These are phyloP conservation scores for Phaseolus coccineus DNA, from an alignment of 331 rosid species.

Conservation along the genomic window DNA sequence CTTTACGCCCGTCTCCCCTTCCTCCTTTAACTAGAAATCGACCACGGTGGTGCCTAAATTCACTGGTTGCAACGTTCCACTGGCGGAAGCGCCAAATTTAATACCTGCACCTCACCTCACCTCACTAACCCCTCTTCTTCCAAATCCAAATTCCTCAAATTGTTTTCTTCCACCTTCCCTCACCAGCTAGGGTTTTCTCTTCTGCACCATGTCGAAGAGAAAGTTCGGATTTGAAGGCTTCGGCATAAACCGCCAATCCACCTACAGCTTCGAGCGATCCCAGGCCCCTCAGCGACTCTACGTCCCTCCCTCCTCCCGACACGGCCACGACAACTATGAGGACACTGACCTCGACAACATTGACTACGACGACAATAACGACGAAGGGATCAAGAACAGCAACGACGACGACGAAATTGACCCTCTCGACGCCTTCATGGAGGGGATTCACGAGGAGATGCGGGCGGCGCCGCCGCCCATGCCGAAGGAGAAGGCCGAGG, in stretches of 20 bases:
- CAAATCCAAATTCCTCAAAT: neutral
- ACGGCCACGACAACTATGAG: constrained; percentile 82
- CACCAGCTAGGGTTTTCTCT: constrained; percentile 48
- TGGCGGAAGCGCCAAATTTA: constrained; percentile 4
- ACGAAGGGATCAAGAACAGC: constrained; percentile 40
- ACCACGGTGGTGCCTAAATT: constrained; percentile 1
- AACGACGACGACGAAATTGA: constrained; percentile 69
- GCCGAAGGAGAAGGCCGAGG: constrained; percentile 73
- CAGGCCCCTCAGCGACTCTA: constrained; percentile 87
- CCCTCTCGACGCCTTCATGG: constrained; percentile 97
- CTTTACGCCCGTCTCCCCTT: constrained; percentile 13
- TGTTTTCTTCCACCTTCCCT: neutral
- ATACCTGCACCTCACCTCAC: neutral
- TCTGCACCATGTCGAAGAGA: constrained; percentile 74
- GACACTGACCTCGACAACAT: constrained; percentile 92
- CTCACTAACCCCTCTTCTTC: neutral
- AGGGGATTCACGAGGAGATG: constrained; percentile 91
- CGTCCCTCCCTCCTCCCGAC: constrained; percentile 94
- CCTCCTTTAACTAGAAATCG: constrained; percentile 27
- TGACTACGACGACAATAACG: constrained; percentile 69
- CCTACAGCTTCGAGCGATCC: constrained; percentile 85
- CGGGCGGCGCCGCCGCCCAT: constrained; percentile 73
- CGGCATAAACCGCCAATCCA: constrained; percentile 85
- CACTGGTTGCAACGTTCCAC: constrained; percentile 19
- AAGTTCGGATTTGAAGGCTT: constrained; percentile 94